These are phyloP conservation scores for Periconia digitata DNA, from an alignment of 2,329 filamentous ascomycete species.

Conservation along the genomic window DNA sequence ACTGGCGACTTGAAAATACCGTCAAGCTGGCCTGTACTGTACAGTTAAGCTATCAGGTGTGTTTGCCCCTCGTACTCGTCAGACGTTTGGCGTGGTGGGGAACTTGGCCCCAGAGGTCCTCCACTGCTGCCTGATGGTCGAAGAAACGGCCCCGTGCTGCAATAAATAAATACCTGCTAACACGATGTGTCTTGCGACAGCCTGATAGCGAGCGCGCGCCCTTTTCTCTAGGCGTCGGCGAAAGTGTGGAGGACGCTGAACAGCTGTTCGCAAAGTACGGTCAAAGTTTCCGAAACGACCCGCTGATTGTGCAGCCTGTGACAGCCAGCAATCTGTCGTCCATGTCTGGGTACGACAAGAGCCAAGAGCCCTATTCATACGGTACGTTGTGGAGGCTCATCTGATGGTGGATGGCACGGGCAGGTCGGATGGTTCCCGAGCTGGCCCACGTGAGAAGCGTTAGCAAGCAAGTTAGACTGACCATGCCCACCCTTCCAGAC, in stretches of 20 bases:
- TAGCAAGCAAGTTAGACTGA: conserved; percentile 47
- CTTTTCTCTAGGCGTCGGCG: conserved; percentile 27
- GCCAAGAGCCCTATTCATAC: conserved; percentile 74
- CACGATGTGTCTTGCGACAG: conserved; percentile 14
- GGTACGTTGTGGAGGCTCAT: conserved; percentile 64
- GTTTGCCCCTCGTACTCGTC: conserved; percentile 18
- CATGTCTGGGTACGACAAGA: conserved; percentile 82
- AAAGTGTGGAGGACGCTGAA: conserved; percentile 22
- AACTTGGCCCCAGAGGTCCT: conserved; percentile 15
- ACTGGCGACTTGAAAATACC: conserved; percentile 23
- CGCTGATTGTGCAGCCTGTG: conserved; percentile 49
- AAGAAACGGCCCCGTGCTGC: conserved; percentile 19
- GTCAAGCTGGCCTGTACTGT: conserved; percentile 41
- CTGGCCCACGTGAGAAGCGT: conserved; percentile 40
- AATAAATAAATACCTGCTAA: conserved; percentile 31
- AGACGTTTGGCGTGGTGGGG: conserved; percentile 12
- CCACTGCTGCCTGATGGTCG: conserved; percentile 28
- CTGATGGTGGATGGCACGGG: conserved; percentile 39
- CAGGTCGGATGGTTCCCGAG: conserved; percentile 38
- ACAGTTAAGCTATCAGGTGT: conserved; percentile 40
- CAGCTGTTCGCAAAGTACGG: conserved; percentile 32
- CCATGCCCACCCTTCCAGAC: conserved; percentile 51
- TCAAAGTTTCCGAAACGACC: conserved; percentile 47
- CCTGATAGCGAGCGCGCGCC: conserved; percentile 37
- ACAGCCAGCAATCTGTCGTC: conserved; percentile 58